These are phyloP conservation scores for Amniculicola lignicola DNA, from an alignment of 495 filamentous ascomycete genomes.

Conservation along the genomic window DNA sequence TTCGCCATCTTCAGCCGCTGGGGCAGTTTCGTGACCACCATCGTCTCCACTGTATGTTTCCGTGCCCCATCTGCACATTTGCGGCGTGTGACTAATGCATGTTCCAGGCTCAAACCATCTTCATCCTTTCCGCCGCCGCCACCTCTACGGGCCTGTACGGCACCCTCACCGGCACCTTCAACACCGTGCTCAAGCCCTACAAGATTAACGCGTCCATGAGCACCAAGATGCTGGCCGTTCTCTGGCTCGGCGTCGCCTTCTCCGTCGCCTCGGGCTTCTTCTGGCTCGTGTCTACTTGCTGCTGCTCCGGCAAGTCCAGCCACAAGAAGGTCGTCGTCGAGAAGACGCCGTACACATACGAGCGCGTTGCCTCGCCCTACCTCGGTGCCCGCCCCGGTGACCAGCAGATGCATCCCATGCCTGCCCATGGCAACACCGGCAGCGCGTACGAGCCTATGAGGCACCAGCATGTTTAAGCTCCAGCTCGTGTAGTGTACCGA, in stretches of 20 bases:
- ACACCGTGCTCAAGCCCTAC: slow-evolving; percentile 62
- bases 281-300: slow-evolving; percentile 90
- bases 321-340: slow-evolving; percentile 35
- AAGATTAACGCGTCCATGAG: slow-evolving; percentile 62
- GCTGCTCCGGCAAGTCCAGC: slow-evolving; percentile 60
- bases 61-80: slow-evolving; percentile 40
- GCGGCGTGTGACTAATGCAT: slow-evolving; percentile 22
- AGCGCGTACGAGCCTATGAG: slow-evolving; percentile 48
- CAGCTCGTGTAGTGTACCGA: too few species aligned
- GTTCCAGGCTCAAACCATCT: slow-evolving; percentile 42
- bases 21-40: slow-evolving; percentile 72
- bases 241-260: slow-evolving; percentile 80
- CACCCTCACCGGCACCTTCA: slow-evolving; percentile 59
- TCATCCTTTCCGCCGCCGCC: slow-evolving; percentile 54
- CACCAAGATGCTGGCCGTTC: slow-evolving; percentile 60
- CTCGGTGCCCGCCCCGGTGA: slow-evolving; percentile 29
- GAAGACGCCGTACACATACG: slow-evolving; percentile 46
- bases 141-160: slow-evolving; percentile 43
- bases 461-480: slow-evolving; percentile 32
- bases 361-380: slow-evolving; percentile 44
- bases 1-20: slow-evolving; percentile 65
- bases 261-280: slow-evolving; percentile 69
- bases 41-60: slow-evolving; percentile 60
- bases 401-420: slow-evolving; percentile 20
- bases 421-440: slow-evolving; percentile 16